These are phyloP conservation scores for Scytalidium lignicola DNA, from an alignment of 2,329 filamentous ascomycete genomes.

Conservation along the genomic window DNA sequence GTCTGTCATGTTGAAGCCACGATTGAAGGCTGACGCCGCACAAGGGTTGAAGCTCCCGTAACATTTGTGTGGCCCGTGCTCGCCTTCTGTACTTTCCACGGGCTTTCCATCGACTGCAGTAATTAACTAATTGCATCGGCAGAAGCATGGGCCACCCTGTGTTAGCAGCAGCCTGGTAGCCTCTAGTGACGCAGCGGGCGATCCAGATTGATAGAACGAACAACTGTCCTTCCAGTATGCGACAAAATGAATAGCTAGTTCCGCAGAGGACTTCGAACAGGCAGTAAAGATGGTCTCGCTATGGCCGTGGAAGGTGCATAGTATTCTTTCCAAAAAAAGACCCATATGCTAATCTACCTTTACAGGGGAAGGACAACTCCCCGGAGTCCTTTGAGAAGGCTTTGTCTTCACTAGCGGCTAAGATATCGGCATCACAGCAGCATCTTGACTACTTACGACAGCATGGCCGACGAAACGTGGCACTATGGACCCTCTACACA, in stretches of 20 bases:
- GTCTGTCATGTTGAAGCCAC: too few relatives aligned
- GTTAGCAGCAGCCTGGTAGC: not conserved
- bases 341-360: constrained; percentile 7
- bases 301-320: constrained; percentile 75
- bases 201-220: not conserved
- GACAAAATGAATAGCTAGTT: constrained; percentile 15
- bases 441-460: constrained; percentile 69
- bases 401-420: constrained; percentile 72
- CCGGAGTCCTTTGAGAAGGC: constrained; percentile 91
- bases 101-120: too few relatives aligned
- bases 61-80: not conserved
- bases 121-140: too few relatives aligned
- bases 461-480: constrained; percentile 70
- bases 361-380: constrained; percentile 70
- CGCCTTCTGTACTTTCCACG: too few relatives aligned
- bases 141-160: not conserved
- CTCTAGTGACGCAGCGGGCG: not conserved
- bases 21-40: too few relatives aligned
- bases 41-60: not conserved
- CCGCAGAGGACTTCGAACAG: not conserved
- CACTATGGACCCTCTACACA: constrained; percentile 85
- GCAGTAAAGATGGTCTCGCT: constrained; percentile 65
- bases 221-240: not conserved
- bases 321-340: constrained; percentile 7
- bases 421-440: constrained; percentile 71